Base-by-base conservation (phyloP, 2,329 filamentous ascomycete genomes). In the Podosphaera fusca region DNA sequence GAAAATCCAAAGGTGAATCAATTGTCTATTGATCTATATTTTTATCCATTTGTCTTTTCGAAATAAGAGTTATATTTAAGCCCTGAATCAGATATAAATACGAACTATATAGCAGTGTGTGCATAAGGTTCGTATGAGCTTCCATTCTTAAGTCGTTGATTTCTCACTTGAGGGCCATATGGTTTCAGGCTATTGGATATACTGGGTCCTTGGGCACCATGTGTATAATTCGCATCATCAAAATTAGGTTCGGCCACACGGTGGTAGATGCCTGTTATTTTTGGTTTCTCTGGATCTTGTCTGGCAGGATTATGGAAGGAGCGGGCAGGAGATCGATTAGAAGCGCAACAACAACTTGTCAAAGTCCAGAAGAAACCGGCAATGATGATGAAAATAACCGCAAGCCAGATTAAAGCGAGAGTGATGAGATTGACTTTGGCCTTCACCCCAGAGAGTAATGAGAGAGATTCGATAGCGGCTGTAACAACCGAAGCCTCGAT, bases 281-380 rank as follows among this genome's bases (percentile, higher is more conserved):
- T 38, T 10, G 35, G 5, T 38, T 38, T 38, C 10, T 38, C 35
- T 38, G 35, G 35, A 38, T 38, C 35, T 38, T 38, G 5, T 5
- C 5, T 38, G 35, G 10, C 35, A 5, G 35, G 35, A 38, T 38
- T 38, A 38, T 38, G 35, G 10, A 38, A 10, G 10, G 5, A 10
- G 10, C 57, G 38, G 14, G 60, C 36, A 30, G 42, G n/a, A 14
- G 33, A 50, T 31, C 57, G 62, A 33, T 64, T 58, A 10, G 61
- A 30, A 1, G 60, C 63, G 75, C 88, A 95, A 80, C 89, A 96
- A 82, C 90, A 96, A 65, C 85, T 78, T 69, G 82, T 87, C 69
- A 94, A 80, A 66, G 89, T 73, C 90, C 92, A 96, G 82, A 96
- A 95, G 67, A 95, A 71, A 61, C 79, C 80, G 6, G 84, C 83